phyloP scores from a whole-genome alignment of 345 rosid genomes.

The Hypericum androsaemum region DNA sequence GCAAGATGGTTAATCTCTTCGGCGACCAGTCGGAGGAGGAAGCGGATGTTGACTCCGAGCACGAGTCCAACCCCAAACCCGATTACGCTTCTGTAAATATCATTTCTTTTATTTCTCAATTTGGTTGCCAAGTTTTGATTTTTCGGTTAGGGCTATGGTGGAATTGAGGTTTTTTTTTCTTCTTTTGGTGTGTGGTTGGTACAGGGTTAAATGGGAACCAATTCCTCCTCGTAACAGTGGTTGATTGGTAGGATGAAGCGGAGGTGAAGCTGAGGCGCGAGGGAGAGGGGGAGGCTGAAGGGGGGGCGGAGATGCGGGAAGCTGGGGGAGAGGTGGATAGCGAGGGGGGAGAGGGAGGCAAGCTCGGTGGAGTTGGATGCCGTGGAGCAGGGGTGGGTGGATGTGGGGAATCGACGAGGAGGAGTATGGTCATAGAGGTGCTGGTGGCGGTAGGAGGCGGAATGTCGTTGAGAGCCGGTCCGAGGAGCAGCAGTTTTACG shows the following conservation, averaged over 20 bases:
- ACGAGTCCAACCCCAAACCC: constrained; percentile 91
- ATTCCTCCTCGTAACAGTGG: not conserved
- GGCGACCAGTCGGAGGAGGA: constrained; percentile 96
- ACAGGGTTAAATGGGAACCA: constrained; percentile 12
- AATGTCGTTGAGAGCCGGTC: constrained; percentile 77
- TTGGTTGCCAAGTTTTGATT: not conserved
- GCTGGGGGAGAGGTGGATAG: constrained; percentile 55
- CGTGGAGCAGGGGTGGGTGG: constrained; percentile 83
- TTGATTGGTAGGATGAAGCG: constrained; percentile 70
- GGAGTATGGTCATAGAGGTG: constrained; percentile 55
- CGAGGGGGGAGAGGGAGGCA: constrained; percentile 40
- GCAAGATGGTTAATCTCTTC: constrained; percentile 84
- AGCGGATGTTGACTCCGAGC: constrained; percentile 89
- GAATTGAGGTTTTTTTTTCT: not conserved
- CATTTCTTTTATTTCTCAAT: not conserved
- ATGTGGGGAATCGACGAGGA: constrained; percentile 73
- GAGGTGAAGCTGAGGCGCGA: constrained; percentile 57
- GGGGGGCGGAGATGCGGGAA: constrained; percentile 42
- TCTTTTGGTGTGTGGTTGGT: not conserved
- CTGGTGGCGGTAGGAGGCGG: constrained; percentile 47
- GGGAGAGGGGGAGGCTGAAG: constrained; percentile 29
- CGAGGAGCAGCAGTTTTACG: constrained; percentile 62
- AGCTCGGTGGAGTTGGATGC: constrained; percentile 64
- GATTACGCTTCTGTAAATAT: constrained; percentile 57
- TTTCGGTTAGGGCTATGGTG: not conserved